These are phyloP conservation scores for Parietaria judaica DNA, from an alignment of 306 rosid genomes.

Conservation along the genomic window DNA sequence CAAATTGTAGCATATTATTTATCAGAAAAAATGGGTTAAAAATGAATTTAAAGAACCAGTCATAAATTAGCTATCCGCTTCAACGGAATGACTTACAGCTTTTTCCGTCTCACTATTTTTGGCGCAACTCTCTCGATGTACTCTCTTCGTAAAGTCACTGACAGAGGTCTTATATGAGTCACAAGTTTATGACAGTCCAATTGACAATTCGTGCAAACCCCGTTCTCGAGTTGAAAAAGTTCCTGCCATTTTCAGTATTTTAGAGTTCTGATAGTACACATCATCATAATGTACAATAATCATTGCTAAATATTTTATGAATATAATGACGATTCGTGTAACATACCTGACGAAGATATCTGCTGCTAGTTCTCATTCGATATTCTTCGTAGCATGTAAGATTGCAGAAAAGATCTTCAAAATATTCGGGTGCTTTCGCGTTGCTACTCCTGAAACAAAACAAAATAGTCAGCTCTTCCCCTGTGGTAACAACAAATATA, in stretches of 20 bases:
- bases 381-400: conserved; percentile 83
- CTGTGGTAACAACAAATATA: conserved; percentile 14
- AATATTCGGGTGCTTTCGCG: conserved; percentile 70
- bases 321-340: too few relatives aligned
- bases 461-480: conserved; percentile 8
- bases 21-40: background rate
- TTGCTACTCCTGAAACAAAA: conserved; percentile 59
- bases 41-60: too few relatives aligned
- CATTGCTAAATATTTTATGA: too few relatives aligned
- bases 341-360: conserved; percentile 79
- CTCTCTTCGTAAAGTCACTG: conserved; percentile 51
- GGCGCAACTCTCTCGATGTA: conserved; percentile 80
- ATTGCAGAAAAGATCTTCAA: conserved; percentile 91
- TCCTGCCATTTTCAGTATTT: conserved; percentile 43
- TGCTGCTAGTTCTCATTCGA: conserved; percentile 73
- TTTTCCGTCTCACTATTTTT: conserved; percentile 47
- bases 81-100: conserved; percentile 44
- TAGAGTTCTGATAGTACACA: conserved; percentile 2
- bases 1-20: too few relatives aligned
- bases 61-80: too few relatives aligned
- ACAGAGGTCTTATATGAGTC: conserved; percentile 56
- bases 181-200: conserved; percentile 89
- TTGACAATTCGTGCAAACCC: conserved; percentile 73
- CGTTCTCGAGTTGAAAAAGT: conserved; percentile 80
- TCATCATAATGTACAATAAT: too few relatives aligned